phyloP scores from a whole-genome alignment of 306 rosid genomes.

The Luffa acutangula region DNA sequence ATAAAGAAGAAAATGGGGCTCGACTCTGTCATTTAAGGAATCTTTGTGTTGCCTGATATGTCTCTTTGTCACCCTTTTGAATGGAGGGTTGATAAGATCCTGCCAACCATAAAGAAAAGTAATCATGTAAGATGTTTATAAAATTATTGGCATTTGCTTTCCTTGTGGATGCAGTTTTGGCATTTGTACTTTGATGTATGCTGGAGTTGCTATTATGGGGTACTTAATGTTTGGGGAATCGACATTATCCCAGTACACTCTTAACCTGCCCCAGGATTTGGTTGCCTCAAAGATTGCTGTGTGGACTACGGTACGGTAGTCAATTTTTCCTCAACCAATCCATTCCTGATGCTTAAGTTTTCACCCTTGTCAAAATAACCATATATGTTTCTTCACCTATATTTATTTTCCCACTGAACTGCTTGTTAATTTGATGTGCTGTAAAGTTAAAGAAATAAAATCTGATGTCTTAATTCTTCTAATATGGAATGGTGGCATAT shows the following conservation, averaged over 20 bases:
- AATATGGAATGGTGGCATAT: not conserved
- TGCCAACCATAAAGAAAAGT: not conserved
- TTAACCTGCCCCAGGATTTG: constrained; percentile 73
- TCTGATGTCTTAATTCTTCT: not conserved
- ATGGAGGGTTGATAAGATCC: not conserved
- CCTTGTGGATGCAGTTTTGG: constrained; percentile 36
- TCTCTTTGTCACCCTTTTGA: not conserved
- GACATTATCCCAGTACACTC: constrained; percentile 77
- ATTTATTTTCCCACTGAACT: not conserved
- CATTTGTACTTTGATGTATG: constrained; percentile 62
- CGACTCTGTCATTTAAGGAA: not conserved
- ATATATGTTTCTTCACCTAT: not conserved
- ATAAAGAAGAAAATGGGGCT: not conserved
- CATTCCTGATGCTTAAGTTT: not conserved
- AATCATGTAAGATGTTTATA: not conserved
- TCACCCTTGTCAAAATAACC: not conserved
- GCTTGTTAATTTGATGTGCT: not conserved
- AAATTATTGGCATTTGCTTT: not conserved
- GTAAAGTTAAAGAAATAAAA: not conserved
- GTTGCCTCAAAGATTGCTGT: constrained; percentile 87
- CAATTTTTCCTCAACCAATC: constrained; percentile 2
- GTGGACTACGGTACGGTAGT: constrained; percentile 83
- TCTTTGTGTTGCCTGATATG: not conserved
- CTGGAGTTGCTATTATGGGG: constrained; percentile 85
- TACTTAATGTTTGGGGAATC: constrained; percentile 93